Evolutionary conservation across 1,284 basidiomycete genomes (phyloP), one percentile per base, ranked within the genome.

Genomic region (Taiwanofungus camphoratus): DNA sequence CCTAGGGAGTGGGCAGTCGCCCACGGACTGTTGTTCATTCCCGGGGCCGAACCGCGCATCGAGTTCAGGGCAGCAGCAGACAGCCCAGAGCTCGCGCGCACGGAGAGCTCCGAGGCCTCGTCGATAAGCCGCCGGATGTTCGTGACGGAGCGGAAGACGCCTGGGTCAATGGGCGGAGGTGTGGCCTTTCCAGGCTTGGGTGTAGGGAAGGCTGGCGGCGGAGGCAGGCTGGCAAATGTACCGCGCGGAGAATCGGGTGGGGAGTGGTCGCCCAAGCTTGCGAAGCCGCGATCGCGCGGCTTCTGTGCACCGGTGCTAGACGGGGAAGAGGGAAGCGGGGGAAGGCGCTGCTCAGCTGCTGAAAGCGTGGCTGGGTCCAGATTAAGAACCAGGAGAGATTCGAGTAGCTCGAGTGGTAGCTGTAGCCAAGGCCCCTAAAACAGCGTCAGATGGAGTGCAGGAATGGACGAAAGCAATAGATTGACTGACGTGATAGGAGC

Each of bases 81-180:
- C 18, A 91, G 61, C 1, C 87, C 87, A 4, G 86, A 88, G 9
- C 83, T 77, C 13, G 88, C 87, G 29, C 88, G 79, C 4, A 91
- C 82, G 11, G 83, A 84, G 5, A 91, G 70, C 56, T 88, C 87
- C 0, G 87, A 76, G 1, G 88, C 88, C 56, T 90, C 87, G 59
- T 92, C 87, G 48, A 92, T 86, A 26, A 90, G 75, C 38, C 77
- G 67, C 20, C 88, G 77, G 42, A 91, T 88, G 22, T 73, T 68
- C 0, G 76, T 70, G 21, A 90, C 80, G 39, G 75, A 82, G 22
- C 79, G 76, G 54, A 92, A 88, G 2, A 88, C 85, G 33, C 85
- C 87, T 1, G 87, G 86, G 55, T 91, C 87, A 40, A 92, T 87
- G 13, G 87, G 88, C 0, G 87, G 86, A 0, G 88, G 88, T 0